Base-by-base conservation (phyloP, 306 rosid genomes). In the Acacia crassicarpa region DNA sequence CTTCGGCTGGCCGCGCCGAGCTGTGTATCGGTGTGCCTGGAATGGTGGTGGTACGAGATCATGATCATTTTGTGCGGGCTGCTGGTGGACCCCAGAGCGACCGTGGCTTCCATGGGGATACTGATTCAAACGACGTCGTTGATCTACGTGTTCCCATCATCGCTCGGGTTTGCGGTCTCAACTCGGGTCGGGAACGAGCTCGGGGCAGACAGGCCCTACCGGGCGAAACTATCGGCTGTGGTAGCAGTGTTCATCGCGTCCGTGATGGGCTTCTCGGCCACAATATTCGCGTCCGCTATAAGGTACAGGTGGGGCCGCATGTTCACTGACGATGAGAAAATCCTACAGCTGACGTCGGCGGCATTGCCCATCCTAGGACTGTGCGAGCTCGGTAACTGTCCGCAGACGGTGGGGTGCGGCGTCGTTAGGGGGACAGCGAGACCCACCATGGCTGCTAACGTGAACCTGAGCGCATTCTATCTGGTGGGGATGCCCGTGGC, bases 1-100 rank as follows among this genome's bases (percentile, higher is more conserved):
- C 76, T 92, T 6, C 79, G 82, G 75, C 83, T 93, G 0, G 98
- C 99, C 0, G 90, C 87, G 33, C 99, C 99, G 35, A 95, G 98
- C 79, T 95, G 99, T 35, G 92, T 89, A 2, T 95, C 99, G 0
- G 99, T 95, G 30, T 95, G 99, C 48, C 66, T 95, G 75, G 99
- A 95, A 58, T 95, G 99, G 99, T 95, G 99, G 99, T 95, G 99
- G 99, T 95, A 95, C 73, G 99, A 95, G 91, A 93, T 95, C 89
- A 90, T 95, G 95, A 93, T 93, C 72, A 85, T 95, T 9, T 22
- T 95, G 4, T 93, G 99, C 19, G 99, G 99, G 3, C 59, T 95
- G 0, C 27, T 95, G 0, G 85, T 87, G 79, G 91, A 90, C 86
- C 98, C 99, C 82, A 92, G 76, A 13, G 89, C 98, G 11, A 86